These are phyloP conservation scores for Blepharisma stoltei DNA, from an alignment of 73 alveolate species.

Conservation along the genomic window DNA sequence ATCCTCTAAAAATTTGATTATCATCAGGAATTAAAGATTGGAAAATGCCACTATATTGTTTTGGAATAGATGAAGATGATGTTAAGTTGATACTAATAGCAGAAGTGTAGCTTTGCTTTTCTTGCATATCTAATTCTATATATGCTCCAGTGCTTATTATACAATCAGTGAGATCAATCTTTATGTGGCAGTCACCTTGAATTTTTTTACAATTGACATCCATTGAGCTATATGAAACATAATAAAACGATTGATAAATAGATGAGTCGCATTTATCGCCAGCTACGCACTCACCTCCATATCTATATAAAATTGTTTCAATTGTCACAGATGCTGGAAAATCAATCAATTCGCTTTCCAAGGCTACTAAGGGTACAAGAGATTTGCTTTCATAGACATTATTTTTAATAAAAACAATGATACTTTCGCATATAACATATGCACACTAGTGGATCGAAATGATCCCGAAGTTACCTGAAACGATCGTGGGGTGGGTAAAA, in stretches of 20 bases:
- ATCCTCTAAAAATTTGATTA: not conserved
- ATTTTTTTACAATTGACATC: too few relatives aligned
- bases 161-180: too few relatives aligned
- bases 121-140: too few relatives aligned
- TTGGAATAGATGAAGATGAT: conserved; percentile 22
- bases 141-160: too few relatives aligned
- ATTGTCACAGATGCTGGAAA: not conserved
- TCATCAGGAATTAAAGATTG: not conserved
- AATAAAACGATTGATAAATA: too few relatives aligned
- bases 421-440: not conserved
- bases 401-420: not conserved
- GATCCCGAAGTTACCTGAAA: too few relatives aligned
- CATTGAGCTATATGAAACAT: too few relatives aligned
- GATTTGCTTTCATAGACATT: not conserved
- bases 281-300: not conserved
- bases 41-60: not conserved
- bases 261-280: too few relatives aligned
- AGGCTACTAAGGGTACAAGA: not conserved
- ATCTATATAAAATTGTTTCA: not conserved
- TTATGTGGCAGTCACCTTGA: too few relatives aligned
- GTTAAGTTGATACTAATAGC: not conserved
- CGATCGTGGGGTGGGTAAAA: too few relatives aligned
- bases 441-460: too few relatives aligned
- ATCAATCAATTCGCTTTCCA: not conserved
- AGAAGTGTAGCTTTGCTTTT: not conserved